phyloP scores from a whole-genome alignment of 2,329 filamentous ascomycete genomes.

The Diplocarpon mali region DNA sequence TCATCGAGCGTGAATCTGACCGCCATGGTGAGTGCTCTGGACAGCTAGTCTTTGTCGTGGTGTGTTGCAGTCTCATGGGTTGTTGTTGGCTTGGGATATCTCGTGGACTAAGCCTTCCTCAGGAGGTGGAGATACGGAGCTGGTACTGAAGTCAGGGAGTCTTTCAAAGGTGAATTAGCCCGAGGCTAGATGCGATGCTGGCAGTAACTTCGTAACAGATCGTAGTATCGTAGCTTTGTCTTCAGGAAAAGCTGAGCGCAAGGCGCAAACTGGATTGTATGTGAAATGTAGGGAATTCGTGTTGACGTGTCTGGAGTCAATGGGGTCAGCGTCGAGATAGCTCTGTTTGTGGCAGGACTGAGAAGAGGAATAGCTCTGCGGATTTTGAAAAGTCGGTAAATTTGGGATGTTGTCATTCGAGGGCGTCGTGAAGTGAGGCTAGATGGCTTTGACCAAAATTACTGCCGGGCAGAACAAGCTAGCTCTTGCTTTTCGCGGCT shows the following conservation, averaged over 20 bases:
- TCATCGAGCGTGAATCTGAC: slow-evolving; percentile 61
- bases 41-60: neutral
- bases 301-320: neutral
- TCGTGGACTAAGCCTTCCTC: neutral
- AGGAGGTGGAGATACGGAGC: neutral
- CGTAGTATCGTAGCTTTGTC: slow-evolving; percentile 4
- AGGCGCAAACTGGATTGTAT: slow-evolving; percentile 13
- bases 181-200: neutral
- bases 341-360: neutral
- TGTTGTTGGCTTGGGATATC: neutral
- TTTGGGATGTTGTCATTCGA: no score
- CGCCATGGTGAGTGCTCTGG: slow-evolving; percentile 16
- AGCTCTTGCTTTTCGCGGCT: no score
- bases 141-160: neutral
- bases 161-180: neutral
- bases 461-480: no score
- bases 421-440: no score
- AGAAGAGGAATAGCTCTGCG: no score
- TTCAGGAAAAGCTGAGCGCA: slow-evolving; percentile 14
- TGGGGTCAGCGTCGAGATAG: neutral
- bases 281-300: slow-evolving; percentile 3
- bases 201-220: neutral
- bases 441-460: no score
- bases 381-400: no score
- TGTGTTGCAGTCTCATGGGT: slow-evolving; percentile 2